phyloP scores from a whole-genome alignment of 1,284 basidiomycete genomes.

The Meira nashicola region DNA sequence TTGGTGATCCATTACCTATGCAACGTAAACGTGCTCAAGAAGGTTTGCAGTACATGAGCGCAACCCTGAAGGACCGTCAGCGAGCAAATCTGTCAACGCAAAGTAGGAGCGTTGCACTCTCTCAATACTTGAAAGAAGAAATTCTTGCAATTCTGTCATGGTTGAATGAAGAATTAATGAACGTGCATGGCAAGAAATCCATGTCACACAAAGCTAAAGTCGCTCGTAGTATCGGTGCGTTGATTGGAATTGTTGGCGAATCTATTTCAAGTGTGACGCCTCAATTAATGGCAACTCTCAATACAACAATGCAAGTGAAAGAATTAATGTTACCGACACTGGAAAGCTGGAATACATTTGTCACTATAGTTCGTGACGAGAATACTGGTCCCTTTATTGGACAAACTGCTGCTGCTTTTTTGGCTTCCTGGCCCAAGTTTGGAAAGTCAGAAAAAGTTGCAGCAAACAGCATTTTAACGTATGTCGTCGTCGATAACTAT shows the following conservation, averaged over 20 bases:
- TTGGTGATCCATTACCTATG: slow-evolving; percentile 27
- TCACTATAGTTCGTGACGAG: slow-evolving; percentile 64
- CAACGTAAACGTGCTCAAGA: slow-evolving; percentile 26
- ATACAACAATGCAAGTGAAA: slow-evolving; percentile 71
- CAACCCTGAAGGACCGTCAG: slow-evolving; percentile 19
- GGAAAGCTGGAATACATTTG: slow-evolving; percentile 74
- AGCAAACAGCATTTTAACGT: slow-evolving; percentile 65
- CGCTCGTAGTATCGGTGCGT: slow-evolving; percentile 66
- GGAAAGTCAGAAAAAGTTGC: slow-evolving; percentile 59
- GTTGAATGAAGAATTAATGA: slow-evolving; percentile 47
- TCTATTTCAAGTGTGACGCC: slow-evolving; percentile 36
- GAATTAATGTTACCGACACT: slow-evolving; percentile 75
- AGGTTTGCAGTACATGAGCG: slow-evolving; percentile 39
- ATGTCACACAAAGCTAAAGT: slow-evolving; percentile 35
- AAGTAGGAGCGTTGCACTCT: slow-evolving; percentile 19
- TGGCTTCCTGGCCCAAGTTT: slow-evolving; percentile 72
- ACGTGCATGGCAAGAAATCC: slow-evolving; percentile 39
- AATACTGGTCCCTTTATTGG: slow-evolving; percentile 83
- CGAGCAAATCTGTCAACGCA: slow-evolving; percentile 2
- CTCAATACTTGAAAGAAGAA: slow-evolving; percentile 35
- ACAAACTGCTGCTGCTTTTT: slow-evolving; percentile 78
- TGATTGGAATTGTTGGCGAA: slow-evolving; percentile 69
- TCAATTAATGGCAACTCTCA: slow-evolving; percentile 85
- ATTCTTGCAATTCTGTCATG: slow-evolving; percentile 47
- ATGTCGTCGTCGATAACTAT: slow-evolving; percentile 65